Percentiles rank a stretch among this genome's conserved stretches.
Evolutionary conservation across 192 early-diverging fungal genomes (phyloP).

Genomic region (Phycomyces nitens): DNA sequence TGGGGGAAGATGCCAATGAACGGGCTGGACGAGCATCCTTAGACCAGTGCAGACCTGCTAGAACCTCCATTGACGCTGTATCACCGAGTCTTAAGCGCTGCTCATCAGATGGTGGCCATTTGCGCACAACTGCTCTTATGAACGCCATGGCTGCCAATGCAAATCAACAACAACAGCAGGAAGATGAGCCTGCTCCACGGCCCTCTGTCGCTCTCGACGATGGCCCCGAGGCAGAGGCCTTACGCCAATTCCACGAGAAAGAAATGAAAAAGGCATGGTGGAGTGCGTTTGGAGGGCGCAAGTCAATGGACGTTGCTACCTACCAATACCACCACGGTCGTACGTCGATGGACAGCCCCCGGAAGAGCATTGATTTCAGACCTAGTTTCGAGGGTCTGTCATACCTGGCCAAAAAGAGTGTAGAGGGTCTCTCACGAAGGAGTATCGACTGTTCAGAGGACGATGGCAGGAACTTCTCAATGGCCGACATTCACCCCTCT

Average conservation of each 20-base stretch:
- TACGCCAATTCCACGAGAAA: conserved; percentile 24
- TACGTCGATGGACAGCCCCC: conserved; percentile 8
- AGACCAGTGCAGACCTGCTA: conserved; percentile 16
- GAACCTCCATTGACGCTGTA: neutral
- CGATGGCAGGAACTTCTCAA: neutral
- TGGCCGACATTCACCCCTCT: neutral
- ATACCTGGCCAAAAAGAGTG: conserved; percentile 27
- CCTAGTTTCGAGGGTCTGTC: conserved; percentile 33
- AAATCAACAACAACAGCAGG: conserved; percentile 1
- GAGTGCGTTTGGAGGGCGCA: conserved; percentile 26
- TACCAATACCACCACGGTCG: conserved; percentile 12
- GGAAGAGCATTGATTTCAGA: conserved; percentile 30
- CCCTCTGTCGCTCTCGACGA: conserved; percentile 20
- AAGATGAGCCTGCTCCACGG: conserved; percentile 17
- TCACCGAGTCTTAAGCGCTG: conserved; percentile 25
- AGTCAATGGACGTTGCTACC: conserved; percentile 23
- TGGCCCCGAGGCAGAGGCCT: conserved; percentile 25
- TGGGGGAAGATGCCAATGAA: conserved; percentile 10
- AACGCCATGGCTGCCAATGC: conserved; percentile 26
- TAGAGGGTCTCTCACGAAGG: conserved; percentile 24
- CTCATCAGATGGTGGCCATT: conserved; percentile 30
- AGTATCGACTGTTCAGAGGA: conserved; percentile 15
- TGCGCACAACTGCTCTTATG: conserved; percentile 25
- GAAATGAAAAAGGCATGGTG: conserved; percentile 40
- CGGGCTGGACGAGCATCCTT: conserved; percentile 14